Conservation (phyloP, 2,329 filamentous ascomycete species). For the Pochonia chlamydosporia region DNA sequence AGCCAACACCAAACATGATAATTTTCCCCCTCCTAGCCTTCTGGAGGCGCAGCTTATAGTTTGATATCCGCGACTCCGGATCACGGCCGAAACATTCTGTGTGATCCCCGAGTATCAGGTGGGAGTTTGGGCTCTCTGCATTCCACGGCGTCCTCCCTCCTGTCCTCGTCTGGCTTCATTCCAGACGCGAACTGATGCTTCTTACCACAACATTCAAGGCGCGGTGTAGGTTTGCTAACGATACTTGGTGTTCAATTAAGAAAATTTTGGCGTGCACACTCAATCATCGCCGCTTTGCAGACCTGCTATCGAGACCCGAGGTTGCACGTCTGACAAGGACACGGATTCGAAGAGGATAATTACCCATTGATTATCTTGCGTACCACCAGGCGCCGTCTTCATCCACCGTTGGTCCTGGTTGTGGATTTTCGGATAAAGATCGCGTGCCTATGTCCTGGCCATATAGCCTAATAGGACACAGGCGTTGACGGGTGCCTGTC, state of each 20-base stretch:
- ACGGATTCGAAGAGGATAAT: too few relatives aligned
- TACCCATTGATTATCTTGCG: too few relatives aligned
- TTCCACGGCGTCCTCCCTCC: conserved; percentile 11
- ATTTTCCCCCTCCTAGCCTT: not conserved
- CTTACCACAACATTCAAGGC: conserved; percentile 14
- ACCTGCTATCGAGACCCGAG: too few relatives aligned
- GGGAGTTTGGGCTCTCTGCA: conserved; percentile 4
- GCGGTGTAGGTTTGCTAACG: conserved; percentile 9
- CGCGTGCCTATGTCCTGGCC: too few relatives aligned
- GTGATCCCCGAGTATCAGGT: not conserved
- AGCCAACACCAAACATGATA: not conserved
- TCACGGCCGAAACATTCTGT: conserved; percentile 1
- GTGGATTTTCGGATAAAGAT: too few relatives aligned
- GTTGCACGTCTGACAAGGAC: too few relatives aligned
- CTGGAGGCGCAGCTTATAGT: not conserved
- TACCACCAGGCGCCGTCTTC: too few relatives aligned
- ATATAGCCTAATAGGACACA: too few relatives aligned
- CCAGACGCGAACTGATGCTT: conserved; percentile 13
- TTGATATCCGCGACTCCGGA: not conserved
- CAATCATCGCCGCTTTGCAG: not conserved
- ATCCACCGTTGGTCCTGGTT: too few relatives aligned
- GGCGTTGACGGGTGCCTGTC: too few relatives aligned
- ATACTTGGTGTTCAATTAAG: conserved; percentile 4
- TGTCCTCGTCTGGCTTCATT: conserved; percentile 14
- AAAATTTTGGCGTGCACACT: conserved; percentile 2